Conservation (phyloP, 2,329 filamentous ascomycete genomes). For the Diaporthe batatas region DNA sequence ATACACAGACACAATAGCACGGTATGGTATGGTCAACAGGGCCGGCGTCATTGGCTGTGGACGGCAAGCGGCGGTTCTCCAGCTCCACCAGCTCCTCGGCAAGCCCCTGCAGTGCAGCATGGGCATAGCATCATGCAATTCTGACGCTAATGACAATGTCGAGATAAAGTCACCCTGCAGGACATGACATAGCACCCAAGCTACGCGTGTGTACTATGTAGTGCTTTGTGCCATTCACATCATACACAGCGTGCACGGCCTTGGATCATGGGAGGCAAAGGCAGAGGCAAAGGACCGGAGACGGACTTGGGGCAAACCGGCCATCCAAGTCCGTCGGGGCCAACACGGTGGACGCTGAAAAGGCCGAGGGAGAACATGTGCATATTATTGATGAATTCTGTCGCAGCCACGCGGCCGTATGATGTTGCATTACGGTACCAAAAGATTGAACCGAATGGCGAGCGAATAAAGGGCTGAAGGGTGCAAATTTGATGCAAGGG, state of each 20-base stretch:
- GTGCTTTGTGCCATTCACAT: neutral
- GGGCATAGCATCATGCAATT: slow-evolving; percentile 28
- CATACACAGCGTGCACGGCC: neutral
- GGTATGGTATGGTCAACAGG: slow-evolving; percentile 14
- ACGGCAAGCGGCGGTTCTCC: neutral
- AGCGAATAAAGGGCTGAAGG: neutral
- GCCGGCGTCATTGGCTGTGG: slow-evolving; percentile 28
- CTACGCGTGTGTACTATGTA: neutral
- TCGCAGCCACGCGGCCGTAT: slow-evolving; percentile 1
- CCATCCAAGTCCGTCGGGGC: slow-evolving; percentile 14
- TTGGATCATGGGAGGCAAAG: no score
- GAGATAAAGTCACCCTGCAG: slow-evolving; percentile 16
- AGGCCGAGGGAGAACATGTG: slow-evolving; percentile 18
- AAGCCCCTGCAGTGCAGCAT: slow-evolving; percentile 2
- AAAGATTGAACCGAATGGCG: neutral
- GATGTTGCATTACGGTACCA: neutral
- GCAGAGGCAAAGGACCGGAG: neutral
- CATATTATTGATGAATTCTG: neutral
- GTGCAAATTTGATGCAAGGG: neutral
- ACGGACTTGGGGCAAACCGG: slow-evolving; percentile 6
- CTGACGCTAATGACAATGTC: slow-evolving; percentile 20
- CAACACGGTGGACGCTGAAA: neutral
- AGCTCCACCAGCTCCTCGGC: slow-evolving; percentile 36
- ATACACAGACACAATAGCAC: slow-evolving; percentile 10
- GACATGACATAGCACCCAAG: neutral